Conservation (phyloP, 176 grass and related monocot genomes). For the Avena insularis region DNA sequence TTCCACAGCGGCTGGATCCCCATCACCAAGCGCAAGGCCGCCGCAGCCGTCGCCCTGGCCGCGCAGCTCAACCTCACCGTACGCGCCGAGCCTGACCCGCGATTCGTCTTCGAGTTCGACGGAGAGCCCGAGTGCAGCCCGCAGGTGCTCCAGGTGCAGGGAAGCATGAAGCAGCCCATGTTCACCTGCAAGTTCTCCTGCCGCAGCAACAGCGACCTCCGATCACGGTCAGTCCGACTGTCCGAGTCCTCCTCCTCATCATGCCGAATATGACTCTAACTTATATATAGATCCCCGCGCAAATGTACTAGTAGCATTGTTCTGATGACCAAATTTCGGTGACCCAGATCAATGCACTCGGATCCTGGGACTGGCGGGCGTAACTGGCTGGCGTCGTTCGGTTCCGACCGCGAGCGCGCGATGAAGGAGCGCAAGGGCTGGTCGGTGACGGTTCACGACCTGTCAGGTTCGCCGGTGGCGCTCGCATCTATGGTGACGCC, state of each 20-base stretch:
- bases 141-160: conserved; percentile 82
- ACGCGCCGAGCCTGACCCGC: conserved; percentile 67
- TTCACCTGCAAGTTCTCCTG: conserved; percentile 96
- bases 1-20: conserved; percentile 75
- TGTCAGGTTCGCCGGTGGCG: conserved; percentile 68
- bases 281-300: neutral
- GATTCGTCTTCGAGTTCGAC: conserved; percentile 87
- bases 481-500: conserved; percentile 80
- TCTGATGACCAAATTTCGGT: neutral
- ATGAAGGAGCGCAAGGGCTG: conserved; percentile 75
- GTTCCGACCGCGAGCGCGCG: conserved; percentile 62
- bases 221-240: conserved; percentile 48
- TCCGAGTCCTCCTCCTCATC: too few species aligned
- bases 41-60: neutral
- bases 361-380: conserved; percentile 43
- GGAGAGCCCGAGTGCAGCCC: conserved; percentile 82
- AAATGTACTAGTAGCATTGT: neutral
- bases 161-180: conserved; percentile 67
- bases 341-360: conserved; percentile 48
- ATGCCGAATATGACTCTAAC: too few species aligned
- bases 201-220: conserved; percentile 68
- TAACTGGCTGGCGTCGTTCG: conserved; percentile 51
- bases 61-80: conserved; percentile 65
- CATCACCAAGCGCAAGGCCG: conserved; percentile 49
- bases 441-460: conserved; percentile 84